phyloP scores from a whole-genome alignment of 2,329 filamentous ascomycete genomes.

The Cladophialophora yegresii region DNA sequence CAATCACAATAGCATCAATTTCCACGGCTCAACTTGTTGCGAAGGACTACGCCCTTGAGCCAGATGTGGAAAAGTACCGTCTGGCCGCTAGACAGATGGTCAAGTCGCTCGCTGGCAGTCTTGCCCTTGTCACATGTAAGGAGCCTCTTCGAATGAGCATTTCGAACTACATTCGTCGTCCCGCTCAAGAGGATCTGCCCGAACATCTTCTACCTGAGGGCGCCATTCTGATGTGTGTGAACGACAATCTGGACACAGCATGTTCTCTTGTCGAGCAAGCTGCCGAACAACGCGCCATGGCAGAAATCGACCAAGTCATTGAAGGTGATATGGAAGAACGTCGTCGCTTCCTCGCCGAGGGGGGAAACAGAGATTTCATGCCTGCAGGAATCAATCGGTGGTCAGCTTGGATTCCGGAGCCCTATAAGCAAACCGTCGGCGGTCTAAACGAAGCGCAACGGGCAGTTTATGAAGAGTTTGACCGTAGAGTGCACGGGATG shows the following conservation, averaged over 20 bases:
- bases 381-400: slow-evolving; percentile 73
- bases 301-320: slow-evolving; percentile 93
- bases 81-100: slow-evolving; percentile 91
- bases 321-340: slow-evolving; percentile 76
- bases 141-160: slow-evolving; percentile 95
- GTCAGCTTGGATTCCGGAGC: slow-evolving; percentile 90
- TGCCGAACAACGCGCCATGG: slow-evolving; percentile 86
- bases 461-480: slow-evolving; percentile 96
- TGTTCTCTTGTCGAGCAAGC: slow-evolving; percentile 94
- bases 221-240: slow-evolving; percentile 97
- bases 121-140: slow-evolving; percentile 97
- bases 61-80: slow-evolving; percentile 82
- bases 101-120: slow-evolving; percentile 86
- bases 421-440: slow-evolving; percentile 79
- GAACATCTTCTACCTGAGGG: slow-evolving; percentile 80
- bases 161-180: slow-evolving; percentile 92
- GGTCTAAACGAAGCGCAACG: slow-evolving; percentile 90
- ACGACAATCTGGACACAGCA: slow-evolving; percentile 91
- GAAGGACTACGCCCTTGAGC: slow-evolving; percentile 94
- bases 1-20: slow-evolving; percentile 95
- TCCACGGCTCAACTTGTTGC: slow-evolving; percentile 92
- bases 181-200: slow-evolving; percentile 55
- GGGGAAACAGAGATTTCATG: slow-evolving; percentile 32
- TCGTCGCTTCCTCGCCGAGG: slow-evolving; percentile 71
- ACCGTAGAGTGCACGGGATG: slow-evolving; percentile 73